Evolutionary conservation across 148 eudicot species (phyloP), one percentile per base, ranked within the genome.

Genomic region (Salicornia ramosissima): DNA sequence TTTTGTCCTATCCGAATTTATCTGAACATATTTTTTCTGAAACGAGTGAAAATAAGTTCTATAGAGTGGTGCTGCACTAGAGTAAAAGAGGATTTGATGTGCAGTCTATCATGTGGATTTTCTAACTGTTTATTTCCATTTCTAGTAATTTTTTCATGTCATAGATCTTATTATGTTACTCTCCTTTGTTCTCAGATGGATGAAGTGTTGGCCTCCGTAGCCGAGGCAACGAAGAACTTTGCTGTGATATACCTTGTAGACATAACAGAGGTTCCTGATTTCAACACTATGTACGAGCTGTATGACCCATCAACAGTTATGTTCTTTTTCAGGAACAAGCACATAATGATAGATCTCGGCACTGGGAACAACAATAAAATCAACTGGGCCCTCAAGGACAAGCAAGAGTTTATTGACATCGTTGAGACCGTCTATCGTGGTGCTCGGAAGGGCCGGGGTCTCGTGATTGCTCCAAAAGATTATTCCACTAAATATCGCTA

Each of bases 401-500:
- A 78, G 71, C 81, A 78, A 71, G 81, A 78, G 57, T 74, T 78
- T 68, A 78, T 78, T 0, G 81, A 78, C 75, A 74, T 78, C 19
- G 78, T 78, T 30, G 81, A 78, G 78, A 67, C 80, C 0, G 85
- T 75, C 64, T 81, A 78, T 61, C 84, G 79, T 69, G 84, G 84
- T 21, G 84, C 84, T 1, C 46, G 79, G n/a, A 83, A 83, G 72
- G 83, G 83, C 2, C 81, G 83, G 11, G 86, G 83, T 71, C 79
- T 80, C 4, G 86, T 83, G 39, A 83, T 83, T 74, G 77, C 86
- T 8, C 83, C 81, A 0, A 80, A 80, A 67, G 86, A 83, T 46
- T 80, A 77, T 69, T 77, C 86, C 47, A 77, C 81, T 36, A 83
- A 80, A 74, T 83, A 83, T 31, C 74, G 80, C 61, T 79, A 69